Evolutionary conservation across 179 eudicot species (phyloP), one percentile per base, ranked within the genome.

Genomic region (Camellia oleifera): DNA sequence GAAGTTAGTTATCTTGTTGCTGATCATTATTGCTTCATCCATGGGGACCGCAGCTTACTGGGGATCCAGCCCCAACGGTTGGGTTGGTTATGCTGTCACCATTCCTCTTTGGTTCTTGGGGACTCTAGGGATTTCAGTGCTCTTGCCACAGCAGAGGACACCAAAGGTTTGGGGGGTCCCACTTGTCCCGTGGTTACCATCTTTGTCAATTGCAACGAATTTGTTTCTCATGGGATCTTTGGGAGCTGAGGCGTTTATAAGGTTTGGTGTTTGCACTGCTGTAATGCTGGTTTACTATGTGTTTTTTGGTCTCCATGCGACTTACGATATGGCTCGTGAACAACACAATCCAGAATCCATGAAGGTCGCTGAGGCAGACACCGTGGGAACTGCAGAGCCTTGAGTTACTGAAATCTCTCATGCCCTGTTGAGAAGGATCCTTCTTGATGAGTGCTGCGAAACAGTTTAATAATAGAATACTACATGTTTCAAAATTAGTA

Each of bases 141-240:
- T 82, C 23, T 79, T 88, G 63, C 88, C 88, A 2, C 81, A 80
- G 45, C 83, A 85, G 48, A 78, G 88, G 20, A 62, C 78, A 8
- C 88, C 87, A 10, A 88, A 84, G 66, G 75, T 82, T 4, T 88
- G 91, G 89, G 91, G 91, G 0, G 87, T 84, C 53, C 87, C 86
- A 42, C 77, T 86, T 5, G 84, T 86, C 13, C 91, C 89, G 4
- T 88, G 91, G 91, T 26, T 88, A 23, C 87, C 89, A 53, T 88
- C 87, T 5, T 62, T 80, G 70, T 86, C 87, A 5, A 88, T 86
- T 17, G 85, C 85, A 9, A 88, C 63, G 10, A 86, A 88, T 72
- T 40, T 88, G 62, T 88, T 86, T 69, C 87, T 88, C 15, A 82
- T 88, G 78, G 91, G 88, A 50, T 89, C 90, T 3, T 76, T 89